Percentiles rank a stretch among this genome's conserved stretches.
phyloP scores from a whole-genome alignment of 805 yeast species.

The Saccharomycopsis lassenensis region DNA sequence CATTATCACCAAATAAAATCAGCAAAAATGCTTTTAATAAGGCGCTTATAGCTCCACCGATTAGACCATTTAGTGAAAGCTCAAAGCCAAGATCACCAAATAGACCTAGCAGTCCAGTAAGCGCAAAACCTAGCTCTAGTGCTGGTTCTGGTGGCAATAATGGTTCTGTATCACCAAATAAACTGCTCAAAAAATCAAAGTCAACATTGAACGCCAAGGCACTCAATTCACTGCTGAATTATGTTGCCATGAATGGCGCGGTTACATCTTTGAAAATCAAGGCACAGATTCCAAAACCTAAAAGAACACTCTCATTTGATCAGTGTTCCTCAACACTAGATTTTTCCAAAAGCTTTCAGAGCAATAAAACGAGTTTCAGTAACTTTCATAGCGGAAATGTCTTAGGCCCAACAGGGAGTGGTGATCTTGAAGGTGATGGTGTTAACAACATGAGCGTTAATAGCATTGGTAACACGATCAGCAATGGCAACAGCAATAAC shows the following conservation, averaged over 20 bases:
- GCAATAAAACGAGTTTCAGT: not conserved
- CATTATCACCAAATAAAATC: slow-evolving; percentile 14
- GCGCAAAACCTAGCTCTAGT: slow-evolving; percentile 5
- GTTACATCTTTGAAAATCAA: slow-evolving; percentile 5
- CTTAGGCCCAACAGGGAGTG: not conserved
- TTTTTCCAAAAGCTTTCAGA: slow-evolving; percentile 9
- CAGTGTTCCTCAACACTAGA: slow-evolving; percentile 17
- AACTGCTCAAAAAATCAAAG: slow-evolving; percentile 8
- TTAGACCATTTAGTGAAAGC: slow-evolving; percentile 9
- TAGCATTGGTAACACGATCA: too few species aligned
- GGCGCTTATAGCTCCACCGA: slow-evolving; percentile 6
- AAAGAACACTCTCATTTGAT: slow-evolving; percentile 16
- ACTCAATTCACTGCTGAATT: not conserved
- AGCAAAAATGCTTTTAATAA: slow-evolving; percentile 8
- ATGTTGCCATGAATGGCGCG: not conserved
- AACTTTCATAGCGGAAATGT: not conserved
- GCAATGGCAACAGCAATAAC: too few species aligned
- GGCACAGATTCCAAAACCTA: slow-evolving; percentile 11
- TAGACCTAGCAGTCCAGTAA: not conserved
- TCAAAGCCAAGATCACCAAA: slow-evolving; percentile 11
- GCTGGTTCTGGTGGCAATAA: not conserved
- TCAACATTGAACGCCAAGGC: slow-evolving; percentile 9
- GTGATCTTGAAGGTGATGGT: too few species aligned
- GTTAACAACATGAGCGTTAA: too few species aligned
- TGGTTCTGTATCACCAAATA: slow-evolving; percentile 2